Conservation (phyloP, 306 rosid species). For the Trifolium pratense region DNA sequence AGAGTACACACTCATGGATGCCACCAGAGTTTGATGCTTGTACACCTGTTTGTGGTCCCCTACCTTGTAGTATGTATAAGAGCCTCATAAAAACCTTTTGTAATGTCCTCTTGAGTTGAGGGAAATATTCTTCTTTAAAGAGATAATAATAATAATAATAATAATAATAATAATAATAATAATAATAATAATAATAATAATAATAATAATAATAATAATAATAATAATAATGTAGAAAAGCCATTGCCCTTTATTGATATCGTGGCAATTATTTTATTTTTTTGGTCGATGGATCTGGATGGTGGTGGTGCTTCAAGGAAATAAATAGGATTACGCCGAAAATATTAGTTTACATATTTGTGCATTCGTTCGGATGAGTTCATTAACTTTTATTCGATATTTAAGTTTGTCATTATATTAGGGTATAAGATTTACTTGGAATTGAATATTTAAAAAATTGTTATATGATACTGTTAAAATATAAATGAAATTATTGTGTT, state of each 20-base stretch:
- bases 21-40: slow-evolving; percentile 58
- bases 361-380: too few species aligned
- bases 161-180: slow-evolving; percentile 15
- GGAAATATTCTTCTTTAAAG: slow-evolving; percentile 27
- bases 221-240: neutral
- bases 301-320: neutral
- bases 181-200: slow-evolving; percentile 14
- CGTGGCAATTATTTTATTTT: slow-evolving; percentile 50
- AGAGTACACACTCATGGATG: slow-evolving; percentile 49
- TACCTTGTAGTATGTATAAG: slow-evolving; percentile 57
- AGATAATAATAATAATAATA: slow-evolving; percentile 14
- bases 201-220: slow-evolving; percentile 10
- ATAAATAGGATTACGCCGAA: neutral
- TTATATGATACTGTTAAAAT: too few species aligned
- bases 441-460: too few species aligned
- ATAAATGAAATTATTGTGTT: too few species aligned
- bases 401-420: too few species aligned
- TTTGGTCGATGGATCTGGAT: too few species aligned
- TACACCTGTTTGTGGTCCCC: slow-evolving; percentile 70
- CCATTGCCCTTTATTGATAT: slow-evolving; percentile 25
- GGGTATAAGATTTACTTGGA: too few species aligned
- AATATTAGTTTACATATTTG: too few species aligned
- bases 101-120: slow-evolving; percentile 9
- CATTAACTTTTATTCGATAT: too few species aligned
- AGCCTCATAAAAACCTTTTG: slow-evolving; percentile 43